Conservation (phyloP, 352 stramenopile species). For the Phytophthora syringae region DNA sequence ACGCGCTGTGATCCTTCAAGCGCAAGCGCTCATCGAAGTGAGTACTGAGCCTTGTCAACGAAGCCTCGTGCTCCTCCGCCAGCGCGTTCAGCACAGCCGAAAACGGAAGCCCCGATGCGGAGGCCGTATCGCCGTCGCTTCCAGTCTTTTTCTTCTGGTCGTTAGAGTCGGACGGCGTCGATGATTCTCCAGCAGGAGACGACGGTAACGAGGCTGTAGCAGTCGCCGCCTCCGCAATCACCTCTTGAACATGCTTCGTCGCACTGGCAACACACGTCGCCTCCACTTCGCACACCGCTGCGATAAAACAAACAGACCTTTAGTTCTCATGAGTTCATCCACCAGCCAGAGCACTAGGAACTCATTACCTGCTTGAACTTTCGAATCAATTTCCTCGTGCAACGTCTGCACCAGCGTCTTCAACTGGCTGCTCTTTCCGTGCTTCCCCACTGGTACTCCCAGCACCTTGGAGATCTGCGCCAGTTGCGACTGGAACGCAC, state of each 20-base stretch:
- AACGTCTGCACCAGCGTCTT: conserved; percentile 80
- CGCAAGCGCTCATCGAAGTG: conserved; percentile 72
- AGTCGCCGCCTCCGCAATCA: conserved; percentile 18
- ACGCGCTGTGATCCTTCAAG: conserved; percentile 76
- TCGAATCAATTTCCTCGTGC: conserved; percentile 72
- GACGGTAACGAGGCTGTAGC: conserved; percentile 12
- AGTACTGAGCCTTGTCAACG: conserved; percentile 63
- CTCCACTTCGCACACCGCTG: conserved; percentile 26
- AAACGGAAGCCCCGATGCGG: conserved; percentile 40
- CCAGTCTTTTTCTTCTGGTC: conserved; percentile 16
- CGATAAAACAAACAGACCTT: conserved; percentile 2
- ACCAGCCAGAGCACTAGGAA: not conserved
- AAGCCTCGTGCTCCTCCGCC: conserved; percentile 73
- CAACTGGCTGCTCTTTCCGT: conserved; percentile 65
- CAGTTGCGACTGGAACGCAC: conserved; percentile 82
- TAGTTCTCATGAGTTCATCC: not conserved
- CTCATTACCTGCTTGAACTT: conserved; percentile 53
- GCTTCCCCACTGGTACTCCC: conserved; percentile 65
- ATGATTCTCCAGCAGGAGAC: conserved; percentile 22
- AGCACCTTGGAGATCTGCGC: conserved; percentile 81
- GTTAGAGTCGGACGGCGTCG: conserved; percentile 14
- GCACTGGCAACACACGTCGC: conserved; percentile 21
- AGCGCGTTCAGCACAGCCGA: conserved; percentile 63
- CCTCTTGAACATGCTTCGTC: conserved; percentile 14
- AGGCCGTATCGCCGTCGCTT: conserved; percentile 12